These are phyloP conservation scores for Talaromyces atroroseus DNA, from an alignment of 2,329 filamentous ascomycete species.

Conservation along the genomic window DNA sequence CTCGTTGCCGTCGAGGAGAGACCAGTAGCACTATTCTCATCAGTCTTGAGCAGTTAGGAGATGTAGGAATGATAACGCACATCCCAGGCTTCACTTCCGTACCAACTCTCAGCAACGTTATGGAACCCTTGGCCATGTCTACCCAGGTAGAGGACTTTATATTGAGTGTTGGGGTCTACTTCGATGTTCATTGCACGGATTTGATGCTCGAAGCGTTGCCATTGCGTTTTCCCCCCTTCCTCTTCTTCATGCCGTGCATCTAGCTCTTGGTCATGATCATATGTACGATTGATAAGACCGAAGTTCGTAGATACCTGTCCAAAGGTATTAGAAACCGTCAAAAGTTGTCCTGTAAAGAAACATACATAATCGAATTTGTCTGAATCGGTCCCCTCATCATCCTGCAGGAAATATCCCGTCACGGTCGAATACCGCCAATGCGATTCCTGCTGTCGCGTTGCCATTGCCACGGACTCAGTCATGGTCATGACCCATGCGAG, in stretches of 20 bases:
- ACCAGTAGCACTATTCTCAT: constrained; percentile 49
- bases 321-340: background rate
- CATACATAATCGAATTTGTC: constrained; percentile 46
- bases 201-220: constrained; percentile 49
- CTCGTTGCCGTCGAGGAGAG: constrained; percentile 52
- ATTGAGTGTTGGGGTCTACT: constrained; percentile 35
- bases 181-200: constrained; percentile 43
- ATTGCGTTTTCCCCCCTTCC: constrained; percentile 41
- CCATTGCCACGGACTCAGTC: constrained; percentile 12
- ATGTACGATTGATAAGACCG: constrained; percentile 44
- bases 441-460: constrained; percentile 8
- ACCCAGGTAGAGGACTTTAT: constrained; percentile 55
- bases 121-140: constrained; percentile 58
- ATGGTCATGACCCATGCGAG: constrained; percentile 16
- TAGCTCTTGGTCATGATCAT: constrained; percentile 35
- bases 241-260: background rate
- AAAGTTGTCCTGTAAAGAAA: background rate
- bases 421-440: constrained; percentile 38
- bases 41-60: background rate
- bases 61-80: constrained; percentile 30
- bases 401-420: constrained; percentile 47
- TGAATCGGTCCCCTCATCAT: constrained; percentile 44
- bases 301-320: constrained; percentile 40
- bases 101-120: constrained; percentile 55
- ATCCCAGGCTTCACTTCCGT: constrained; percentile 57